Base-by-base conservation (phyloP, 1,139 yeast genomes). In the Sugiyamaella japonica region DNA sequence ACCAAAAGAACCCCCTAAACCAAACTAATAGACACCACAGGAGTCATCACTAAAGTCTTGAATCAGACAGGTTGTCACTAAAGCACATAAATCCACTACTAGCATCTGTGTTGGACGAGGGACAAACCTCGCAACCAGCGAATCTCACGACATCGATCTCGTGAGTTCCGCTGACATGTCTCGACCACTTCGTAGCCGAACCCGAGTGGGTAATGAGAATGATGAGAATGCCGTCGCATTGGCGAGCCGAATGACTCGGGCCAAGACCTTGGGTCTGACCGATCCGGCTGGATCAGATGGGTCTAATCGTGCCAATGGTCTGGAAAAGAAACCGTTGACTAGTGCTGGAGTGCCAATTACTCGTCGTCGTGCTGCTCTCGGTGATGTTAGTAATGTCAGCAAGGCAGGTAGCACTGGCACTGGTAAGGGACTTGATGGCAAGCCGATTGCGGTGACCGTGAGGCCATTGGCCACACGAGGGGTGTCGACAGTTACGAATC, bases 291-390 rank as follows among this genome's bases (percentile, higher is more conserved):
- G 31, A 28, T 12, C 34, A 10, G 34, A 29, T 29, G 34, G 34
- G 3, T 9, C n/a, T 12, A 12, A 5, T 29, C 34, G 34, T 34
- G 38, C 15, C 8, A 13, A 7, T 34, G 38, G 38, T 40, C 8
- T 40, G 29, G 44, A 40, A n/a, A 40, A 40, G 32, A 40, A 25
- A 25, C 29, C 16, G 7, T 13, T 40, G 13, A 7, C 28, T 28
- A 29, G 9, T 38, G 16, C 9, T 38, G 41, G 41, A 23, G 16
- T 12, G 4, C 44, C 44, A 8, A 12, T 34, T 73, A 40, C 82
- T 66, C 31, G 68, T n/a, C 61, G 66, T 37, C 63, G 72, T 16
- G 67, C 72, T 28, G 72, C 71, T 8, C 59, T 69, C 32, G 71
- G 69, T 4, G 72, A 69, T 52, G 61, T 69, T 29, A 67, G 69